Evolutionary conservation across 345 rosid species (phyloP), one percentile per base, ranked within the genome.

Genomic region (Linum lewisii): DNA sequence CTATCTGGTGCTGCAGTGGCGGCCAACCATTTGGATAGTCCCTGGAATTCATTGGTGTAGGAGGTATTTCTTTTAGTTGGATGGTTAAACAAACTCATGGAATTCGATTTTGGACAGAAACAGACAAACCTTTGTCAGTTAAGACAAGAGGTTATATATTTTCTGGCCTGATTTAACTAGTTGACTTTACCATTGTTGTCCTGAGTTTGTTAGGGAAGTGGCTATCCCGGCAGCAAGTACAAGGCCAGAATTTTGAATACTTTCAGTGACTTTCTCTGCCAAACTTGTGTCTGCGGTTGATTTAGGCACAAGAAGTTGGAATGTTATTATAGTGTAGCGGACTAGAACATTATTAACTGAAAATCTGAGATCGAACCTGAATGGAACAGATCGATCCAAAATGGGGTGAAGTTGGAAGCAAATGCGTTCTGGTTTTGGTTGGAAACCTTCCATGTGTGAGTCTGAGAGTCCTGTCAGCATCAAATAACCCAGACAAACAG

Each of bases 1-100:
- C 87, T 55, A 89, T 84, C 81, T 80, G 73, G 66, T 79, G 97
- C 52, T 93, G 96, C 34, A 83, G 73, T 6, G 99, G 96, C 1
- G 97, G 82, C 99, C 97, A 93, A 42, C 97, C 97, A 23, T 87
- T 93, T 15, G 96, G 97, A 67, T 57, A 85, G 69, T 93, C 99
- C 97, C 97, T 93, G 74, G 52, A 11, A 6, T 5, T 11, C 2
- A 42, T 11, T 42, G 13, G 9, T 11, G 47, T 11, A 42, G 4
- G 18, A 42, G 18, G 16, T 11, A 5, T 42, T 42, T 11, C 16
- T 16, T 42, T 11, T 42, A 42, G 47, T 16, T 11, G 7, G 5
- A 1, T 3, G 34, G 4, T 29, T 4, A 3, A 29, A 29, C 34
- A 29, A 3, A 29, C 34, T 0, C 34, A 29, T 29, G 7, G 7